Base-by-base conservation (phyloP, 495 filamentous ascomycete species). In the Lasiosphaeris hirsuta region DNA sequence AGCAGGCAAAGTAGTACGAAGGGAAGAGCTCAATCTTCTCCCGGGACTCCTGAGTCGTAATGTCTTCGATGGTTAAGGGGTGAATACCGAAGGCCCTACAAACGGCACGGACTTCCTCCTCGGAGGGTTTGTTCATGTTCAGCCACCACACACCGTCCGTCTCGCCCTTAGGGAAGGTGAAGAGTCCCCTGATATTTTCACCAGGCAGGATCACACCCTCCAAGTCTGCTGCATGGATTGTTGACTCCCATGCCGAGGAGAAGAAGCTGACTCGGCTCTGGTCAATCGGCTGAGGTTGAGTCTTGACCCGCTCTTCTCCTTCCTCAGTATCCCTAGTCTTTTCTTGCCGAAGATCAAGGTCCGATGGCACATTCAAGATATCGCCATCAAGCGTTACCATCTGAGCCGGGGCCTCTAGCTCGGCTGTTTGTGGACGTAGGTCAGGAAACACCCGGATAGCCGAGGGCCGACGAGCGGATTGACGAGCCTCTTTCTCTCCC, bases 11-110 rank as follows among this genome's bases (percentile, higher is more conserved):
- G 68, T 98, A 98, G 77, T 98, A 98, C 45, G 90, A 87, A 30
- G 90, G 87, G 75, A 98, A 98, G 35, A 98, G 84, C 70, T 98
- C 94, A 36, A 98, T 96, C 75, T 98, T 98, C 75, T 98, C 93
- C 18, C 93, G 90, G 13, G 91, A 86, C 75, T 98, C 93, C 67
- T 96, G 91, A 2, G 87, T 94, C 36, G 86, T 83, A 58, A 98
- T 96, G 77, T 98, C 93, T 73, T 98, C 93, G 14, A 88, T 87
- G 9, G 93, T 97, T 72, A 98, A 70, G 4, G 91, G 93, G 70
- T 98, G 93, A 47, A 97, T 88, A 7, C 87, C 87, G 68, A 98
- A 98, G 4, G 95, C 92, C 56, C 87, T 86, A 69, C 89, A 92
- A 51, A 98, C 79, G n/a, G 86, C 87, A 37, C 86, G 84, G 15